Evolutionary conservation across 2,329 filamentous ascomycete species (phyloP).

Genomic region (Incumbomyces delicatus): DNA sequence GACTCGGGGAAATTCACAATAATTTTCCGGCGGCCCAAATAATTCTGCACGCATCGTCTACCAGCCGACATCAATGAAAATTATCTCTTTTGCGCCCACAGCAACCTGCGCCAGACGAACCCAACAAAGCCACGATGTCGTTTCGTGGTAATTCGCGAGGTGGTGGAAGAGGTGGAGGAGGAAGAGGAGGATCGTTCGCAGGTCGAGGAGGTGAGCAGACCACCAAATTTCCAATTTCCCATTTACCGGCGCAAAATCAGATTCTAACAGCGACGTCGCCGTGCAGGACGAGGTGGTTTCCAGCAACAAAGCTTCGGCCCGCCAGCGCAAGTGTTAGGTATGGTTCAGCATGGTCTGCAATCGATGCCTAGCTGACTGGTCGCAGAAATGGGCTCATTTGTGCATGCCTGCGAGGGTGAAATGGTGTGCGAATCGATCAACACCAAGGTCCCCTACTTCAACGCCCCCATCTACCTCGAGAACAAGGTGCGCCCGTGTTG

Average conservation of each 20-base stretch:
- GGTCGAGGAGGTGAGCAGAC: slow-evolving; percentile 32
- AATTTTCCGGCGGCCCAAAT: slow-evolving; percentile 7
- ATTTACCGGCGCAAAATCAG: slow-evolving; percentile 17
- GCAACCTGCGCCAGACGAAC: not conserved
- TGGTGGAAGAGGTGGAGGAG: slow-evolving; percentile 41
- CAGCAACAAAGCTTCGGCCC: slow-evolving; percentile 53
- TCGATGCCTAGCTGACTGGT: slow-evolving; percentile 23
- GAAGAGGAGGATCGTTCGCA: slow-evolving; percentile 36
- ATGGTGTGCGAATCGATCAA: slow-evolving; percentile 96
- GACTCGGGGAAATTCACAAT: slow-evolving; percentile 5
- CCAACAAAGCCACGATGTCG: slow-evolving; percentile 42
- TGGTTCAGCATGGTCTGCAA: slow-evolving; percentile 5
- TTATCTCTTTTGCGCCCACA: slow-evolving; percentile 6
- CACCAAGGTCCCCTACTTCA: slow-evolving; percentile 96
- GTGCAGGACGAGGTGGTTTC: slow-evolving; percentile 48
- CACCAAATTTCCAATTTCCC: slow-evolving; percentile 15
- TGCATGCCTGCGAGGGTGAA: slow-evolving; percentile 93
- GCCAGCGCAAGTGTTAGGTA: slow-evolving; percentile 51
- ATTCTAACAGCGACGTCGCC: slow-evolving; percentile 9
- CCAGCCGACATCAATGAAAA: slow-evolving; percentile 6
- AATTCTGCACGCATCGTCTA: slow-evolving; percentile 6
- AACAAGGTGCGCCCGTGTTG: slow-evolving; percentile 60
- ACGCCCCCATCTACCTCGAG: slow-evolving; percentile 96
- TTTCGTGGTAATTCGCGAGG: slow-evolving; percentile 51
- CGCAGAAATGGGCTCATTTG: slow-evolving; percentile 81